A percentile compares a stretch with the other conserved stretches of the same genome.
These are phyloP conservation scores for Trichoderma gamsii DNA, from an alignment of 495 filamentous ascomycete species.

Conservation along the genomic window DNA sequence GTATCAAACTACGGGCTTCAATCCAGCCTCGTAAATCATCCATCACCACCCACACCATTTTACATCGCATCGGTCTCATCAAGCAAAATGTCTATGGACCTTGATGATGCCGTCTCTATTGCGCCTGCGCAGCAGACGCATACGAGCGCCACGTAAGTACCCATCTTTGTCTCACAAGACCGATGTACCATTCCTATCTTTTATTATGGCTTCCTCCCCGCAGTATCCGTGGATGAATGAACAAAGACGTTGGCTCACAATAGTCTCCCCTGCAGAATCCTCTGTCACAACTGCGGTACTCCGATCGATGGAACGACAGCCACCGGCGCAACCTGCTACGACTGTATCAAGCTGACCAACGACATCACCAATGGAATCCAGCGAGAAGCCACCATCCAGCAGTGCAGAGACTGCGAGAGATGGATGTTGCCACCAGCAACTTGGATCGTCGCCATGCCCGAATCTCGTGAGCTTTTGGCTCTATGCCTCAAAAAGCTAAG, in stretches of 20 bases:
- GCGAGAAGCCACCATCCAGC: constrained; percentile 74
- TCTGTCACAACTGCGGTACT: constrained; percentile 91
- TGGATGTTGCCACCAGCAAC: constrained; percentile 83
- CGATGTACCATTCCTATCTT: too few species aligned
- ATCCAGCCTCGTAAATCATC: neutral
- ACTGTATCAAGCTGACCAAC: constrained; percentile 87
- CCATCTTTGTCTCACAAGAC: neutral
- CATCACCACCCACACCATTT: neutral
- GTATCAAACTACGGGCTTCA: neutral
- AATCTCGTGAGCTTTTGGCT: constrained; percentile 85
- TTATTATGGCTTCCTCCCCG: neutral
- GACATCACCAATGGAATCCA: constrained; percentile 92
- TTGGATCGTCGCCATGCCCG: constrained; percentile 76
- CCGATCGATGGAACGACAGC: constrained; percentile 87
- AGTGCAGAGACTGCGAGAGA: constrained; percentile 85
- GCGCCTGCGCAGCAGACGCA: constrained; percentile 42
- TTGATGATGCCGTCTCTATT: constrained; percentile 56
- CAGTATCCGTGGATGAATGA: neutral
- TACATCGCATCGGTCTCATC: neutral
- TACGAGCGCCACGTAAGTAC: constrained; percentile 52
- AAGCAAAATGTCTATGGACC: constrained; percentile 59
- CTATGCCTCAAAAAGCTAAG: constrained; percentile 77
- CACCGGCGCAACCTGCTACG: constrained; percentile 82
- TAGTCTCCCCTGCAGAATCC: constrained; percentile 53
- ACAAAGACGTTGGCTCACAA: constrained; percentile 1